Percentiles rank a stretch among this genome's conserved stretches.
Conservation (phyloP, 768 basidiomycete genomes). For the Imleria badia region DNA sequence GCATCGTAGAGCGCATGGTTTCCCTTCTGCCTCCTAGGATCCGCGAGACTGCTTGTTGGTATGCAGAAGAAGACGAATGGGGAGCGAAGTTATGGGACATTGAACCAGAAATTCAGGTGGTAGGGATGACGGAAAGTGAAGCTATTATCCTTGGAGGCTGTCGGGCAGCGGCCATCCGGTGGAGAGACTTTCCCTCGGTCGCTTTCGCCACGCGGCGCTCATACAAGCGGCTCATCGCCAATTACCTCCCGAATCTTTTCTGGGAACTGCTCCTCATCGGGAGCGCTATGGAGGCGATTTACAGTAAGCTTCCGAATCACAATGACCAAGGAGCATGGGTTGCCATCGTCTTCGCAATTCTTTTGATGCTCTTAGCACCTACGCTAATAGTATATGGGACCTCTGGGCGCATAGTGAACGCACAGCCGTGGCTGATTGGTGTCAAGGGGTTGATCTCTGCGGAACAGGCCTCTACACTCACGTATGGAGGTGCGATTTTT, state of each 20-base stretch:
- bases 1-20: conserved; percentile 23
- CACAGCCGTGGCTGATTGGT: conserved; percentile 24
- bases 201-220: conserved; percentile 19
- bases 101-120: conserved; percentile 12
- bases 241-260: not conserved
- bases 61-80: conserved; percentile 19
- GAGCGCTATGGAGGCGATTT: not conserved
- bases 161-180: conserved; percentile 19
- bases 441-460: conserved; percentile 27
- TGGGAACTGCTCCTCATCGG: conserved; percentile 3
- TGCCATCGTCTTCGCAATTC: not conserved
- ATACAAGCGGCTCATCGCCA: conserved; percentile 4
- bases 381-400: conserved; percentile 10
- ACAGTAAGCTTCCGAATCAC: rapidly evolving
- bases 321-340: not conserved
- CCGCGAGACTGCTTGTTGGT: conserved; percentile 13
- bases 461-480: conserved; percentile 13
- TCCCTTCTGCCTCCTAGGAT: conserved; percentile 14
- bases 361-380: conserved; percentile 18
- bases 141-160: conserved; percentile 26
- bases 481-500: conserved; percentile 13
- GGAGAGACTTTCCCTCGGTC: conserved; percentile 24
- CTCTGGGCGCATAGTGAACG: conserved; percentile 15
- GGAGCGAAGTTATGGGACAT: conserved; percentile 22
- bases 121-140: conserved; percentile 18